Base-by-base conservation (phyloP, 202 grass and related monocot species). In the Zizania palustris region DNA sequence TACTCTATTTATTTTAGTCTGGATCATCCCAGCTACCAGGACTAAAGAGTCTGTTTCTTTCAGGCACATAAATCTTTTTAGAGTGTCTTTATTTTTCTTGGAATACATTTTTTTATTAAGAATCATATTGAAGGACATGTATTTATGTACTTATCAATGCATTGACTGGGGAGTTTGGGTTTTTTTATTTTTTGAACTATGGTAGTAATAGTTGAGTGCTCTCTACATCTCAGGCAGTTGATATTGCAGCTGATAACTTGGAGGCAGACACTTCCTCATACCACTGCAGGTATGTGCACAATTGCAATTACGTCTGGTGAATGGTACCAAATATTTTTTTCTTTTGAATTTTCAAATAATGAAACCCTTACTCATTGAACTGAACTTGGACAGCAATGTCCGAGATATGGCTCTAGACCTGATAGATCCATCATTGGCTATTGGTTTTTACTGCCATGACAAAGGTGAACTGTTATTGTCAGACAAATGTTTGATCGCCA, bases 361-460 rank as follows among this genome's bases (percentile, higher is more conserved):
- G 19, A 60, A 60, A 39, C 4, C 35, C 54, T n/a, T 58, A 45
- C 71, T 15, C 28, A 28, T 28, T 28, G 28, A n/a, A 66, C 50
- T 9, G 42, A 20, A 45, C 16, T 72, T 82, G 43, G 9, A 11
- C 71, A 97, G 95, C 62, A 83, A 77, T 16, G 77, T 97, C 13
- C 81, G 85, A 4, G 86, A 97, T 92, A 45, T 97, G 84, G 60
- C 84, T 67, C 85, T 97, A 60, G 89, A 93, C 80, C 76, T 80
- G 80, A 84, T 97, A 84, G 94, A 97, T 74, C 79, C 94, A 46
- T 97, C 94, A 28, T 50, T 97, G 75, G 94, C 94, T 39, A 93
- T 97, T 86, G 94, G 94, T 21, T 97, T 97, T 77, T 93, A 97
- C 69, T 97, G 90, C 72, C 84, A 64, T 0, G 67, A 89, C 69